A percentile compares a stretch with the other conserved stretches of the same genome.
Evolutionary conservation across 2,329 filamentous ascomycete genomes (phyloP).

Genomic region (Sarocladium kiliense): DNA sequence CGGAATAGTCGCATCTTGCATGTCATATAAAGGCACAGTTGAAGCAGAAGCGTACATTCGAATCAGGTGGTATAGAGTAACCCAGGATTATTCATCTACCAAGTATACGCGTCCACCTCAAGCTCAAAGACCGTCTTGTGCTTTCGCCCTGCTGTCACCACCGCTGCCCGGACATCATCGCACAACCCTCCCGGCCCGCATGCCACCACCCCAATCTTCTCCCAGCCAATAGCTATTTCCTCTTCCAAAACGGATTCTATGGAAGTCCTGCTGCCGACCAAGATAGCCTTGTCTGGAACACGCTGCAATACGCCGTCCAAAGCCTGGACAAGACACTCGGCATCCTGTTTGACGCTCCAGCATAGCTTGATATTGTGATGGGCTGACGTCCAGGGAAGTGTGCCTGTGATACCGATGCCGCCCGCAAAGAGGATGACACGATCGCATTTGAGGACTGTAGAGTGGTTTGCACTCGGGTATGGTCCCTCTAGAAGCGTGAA

Average conservation of each 20-base stretch:
- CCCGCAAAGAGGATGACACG: constrained; percentile 37
- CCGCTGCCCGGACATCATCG: constrained; percentile 31
- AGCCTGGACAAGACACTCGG: constrained; percentile 22
- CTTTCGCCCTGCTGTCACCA: constrained; percentile 16
- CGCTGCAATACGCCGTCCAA: constrained; percentile 20
- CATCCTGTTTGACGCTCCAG: constrained; percentile 27
- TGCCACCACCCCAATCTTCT: constrained; percentile 30
- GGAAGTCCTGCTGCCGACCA: constrained; percentile 27
- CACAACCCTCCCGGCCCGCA: constrained; percentile 35
- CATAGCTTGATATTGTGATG: constrained; percentile 30
- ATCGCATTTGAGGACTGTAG: constrained; percentile 24
- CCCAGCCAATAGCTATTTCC: constrained; percentile 24
- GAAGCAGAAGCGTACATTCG: too few relatives aligned
- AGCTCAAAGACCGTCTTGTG: constrained; percentile 18
- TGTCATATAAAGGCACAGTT: too few relatives aligned
- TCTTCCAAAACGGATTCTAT: constrained; percentile 22
- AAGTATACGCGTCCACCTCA: constrained; percentile 22
- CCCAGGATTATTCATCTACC: too few relatives aligned
- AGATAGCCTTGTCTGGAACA: constrained; percentile 27
- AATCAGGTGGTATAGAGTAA: too few relatives aligned
- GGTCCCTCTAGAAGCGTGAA: constrained; percentile 34
- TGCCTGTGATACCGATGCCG: constrained; percentile 43
- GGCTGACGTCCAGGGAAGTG: constrained; percentile 27
- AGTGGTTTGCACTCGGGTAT: constrained; percentile 21
- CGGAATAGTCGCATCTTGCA: too few relatives aligned